Evolutionary conservation across 2,329 filamentous ascomycete genomes (phyloP).

Genomic region (Pestalotiopsis sp.): DNA sequence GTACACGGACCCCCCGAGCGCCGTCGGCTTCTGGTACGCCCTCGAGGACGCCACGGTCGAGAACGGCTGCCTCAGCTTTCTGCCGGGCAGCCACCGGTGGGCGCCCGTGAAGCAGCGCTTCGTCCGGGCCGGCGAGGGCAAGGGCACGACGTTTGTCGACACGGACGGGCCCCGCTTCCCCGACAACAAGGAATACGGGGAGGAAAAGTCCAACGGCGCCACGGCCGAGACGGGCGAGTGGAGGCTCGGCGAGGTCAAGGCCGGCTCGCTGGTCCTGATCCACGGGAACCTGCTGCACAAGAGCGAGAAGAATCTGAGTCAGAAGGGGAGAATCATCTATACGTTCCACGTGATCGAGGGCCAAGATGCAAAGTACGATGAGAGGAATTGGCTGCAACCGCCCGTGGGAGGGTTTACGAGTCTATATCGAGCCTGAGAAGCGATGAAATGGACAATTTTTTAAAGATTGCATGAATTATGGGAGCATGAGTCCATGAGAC

Average conservation of each 20-base stretch:
- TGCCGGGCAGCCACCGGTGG: conserved; percentile 76
- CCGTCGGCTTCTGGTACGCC: conserved; percentile 97
- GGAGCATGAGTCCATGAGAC: neutral
- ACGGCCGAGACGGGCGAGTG: conserved; percentile 60
- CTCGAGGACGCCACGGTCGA: conserved; percentile 85
- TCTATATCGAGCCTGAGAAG: conserved; percentile 44
- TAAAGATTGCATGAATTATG: neutral
- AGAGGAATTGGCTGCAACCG: conserved; percentile 91
- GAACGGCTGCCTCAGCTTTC: conserved; percentile 89
- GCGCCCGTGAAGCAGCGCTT: conserved; percentile 74
- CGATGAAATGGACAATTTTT: neutral
- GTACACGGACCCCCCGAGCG: conserved; percentile 85
- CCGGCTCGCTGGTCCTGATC: conserved; percentile 87
- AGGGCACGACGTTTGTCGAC: conserved; percentile 70
- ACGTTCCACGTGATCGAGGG: conserved; percentile 97
- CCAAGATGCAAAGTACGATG: conserved; percentile 73
- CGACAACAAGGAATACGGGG: conserved; percentile 48
- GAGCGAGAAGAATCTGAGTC: conserved; percentile 88
- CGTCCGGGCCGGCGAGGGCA: conserved; percentile 58
- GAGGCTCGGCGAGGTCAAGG: conserved; percentile 83
- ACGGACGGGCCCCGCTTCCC: conserved; percentile 72
- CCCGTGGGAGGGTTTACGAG: conserved; percentile 78
- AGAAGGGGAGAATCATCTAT: conserved; percentile 90
- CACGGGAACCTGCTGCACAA: conserved; percentile 96
- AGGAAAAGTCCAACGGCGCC: conserved; percentile 34